Evolutionary conservation across 805 yeast genomes (phyloP).

Genomic region (Saturnispora zaruensis): DNA sequence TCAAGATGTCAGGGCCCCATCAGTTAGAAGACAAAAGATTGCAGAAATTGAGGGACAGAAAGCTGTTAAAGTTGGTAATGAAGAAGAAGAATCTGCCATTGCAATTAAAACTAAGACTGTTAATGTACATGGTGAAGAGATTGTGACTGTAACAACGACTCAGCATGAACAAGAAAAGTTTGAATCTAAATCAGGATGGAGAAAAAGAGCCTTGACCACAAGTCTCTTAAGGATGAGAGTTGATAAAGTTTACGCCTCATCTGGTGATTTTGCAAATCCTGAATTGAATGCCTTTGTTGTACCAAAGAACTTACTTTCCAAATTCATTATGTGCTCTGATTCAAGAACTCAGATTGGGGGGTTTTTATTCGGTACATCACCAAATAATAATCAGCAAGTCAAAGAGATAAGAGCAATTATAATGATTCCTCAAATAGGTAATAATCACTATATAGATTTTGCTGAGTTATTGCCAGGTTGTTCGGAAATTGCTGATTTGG

Average conservation of each 20-base stretch:
- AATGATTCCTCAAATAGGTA: conserved; percentile 84
- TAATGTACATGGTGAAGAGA: conserved; percentile 94
- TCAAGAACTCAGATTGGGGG: conserved; percentile 77
- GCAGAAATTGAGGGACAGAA: conserved; percentile 59
- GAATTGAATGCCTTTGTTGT: conserved; percentile 60
- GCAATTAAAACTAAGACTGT: conserved; percentile 77
- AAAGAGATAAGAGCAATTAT: conserved; percentile 73
- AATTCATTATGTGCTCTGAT: conserved; percentile 75
- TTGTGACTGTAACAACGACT: conserved; percentile 86
- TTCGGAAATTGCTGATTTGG: conserved; percentile 45
- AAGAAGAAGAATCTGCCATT: conserved; percentile 41
- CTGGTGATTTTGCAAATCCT: conserved; percentile 48
- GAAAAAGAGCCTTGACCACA: conserved; percentile 75
- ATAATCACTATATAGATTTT: conserved; percentile 53
- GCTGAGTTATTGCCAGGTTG: conserved; percentile 38
- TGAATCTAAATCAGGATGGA: conserved; percentile 84
- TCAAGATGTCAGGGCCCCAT: conserved; percentile 86
- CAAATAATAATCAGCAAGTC: conserved; percentile 58
- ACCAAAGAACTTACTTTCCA: conserved; percentile 73
- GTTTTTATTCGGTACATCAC: conserved; percentile 69
- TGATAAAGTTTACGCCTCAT: conserved; percentile 62
- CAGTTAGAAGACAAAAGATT: conserved; percentile 75
- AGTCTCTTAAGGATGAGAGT: conserved; percentile 64
- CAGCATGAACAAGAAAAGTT: conserved; percentile 80
- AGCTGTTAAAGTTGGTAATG: conserved; percentile 28